A percentile compares a stretch with the other conserved stretches of the same genome.
Conservation (phyloP, 1,139 yeast species). For the Hemisphaericaspora xylofermentans region DNA sequence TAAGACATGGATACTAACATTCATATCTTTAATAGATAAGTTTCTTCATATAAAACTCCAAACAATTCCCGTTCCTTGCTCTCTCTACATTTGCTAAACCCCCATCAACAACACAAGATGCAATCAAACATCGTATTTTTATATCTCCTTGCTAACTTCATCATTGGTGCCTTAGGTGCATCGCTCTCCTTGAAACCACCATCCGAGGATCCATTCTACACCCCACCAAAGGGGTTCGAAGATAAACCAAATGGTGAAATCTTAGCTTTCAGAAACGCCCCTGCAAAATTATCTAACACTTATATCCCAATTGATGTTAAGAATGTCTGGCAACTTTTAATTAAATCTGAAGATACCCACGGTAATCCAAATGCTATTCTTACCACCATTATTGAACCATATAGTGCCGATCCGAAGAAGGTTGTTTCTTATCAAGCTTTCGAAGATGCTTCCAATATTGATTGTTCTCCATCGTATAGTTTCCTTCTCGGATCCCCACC, state of each 20-base stretch:
- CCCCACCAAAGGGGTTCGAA: conserved; percentile 26
- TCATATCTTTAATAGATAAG: too few species aligned
- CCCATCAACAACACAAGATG: too few species aligned
- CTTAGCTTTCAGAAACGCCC: background rate
- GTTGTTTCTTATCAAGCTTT: background rate
- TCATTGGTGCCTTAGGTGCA: too few species aligned
- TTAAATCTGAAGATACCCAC: background rate
- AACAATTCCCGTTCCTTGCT: too few species aligned
- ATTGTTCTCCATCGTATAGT: background rate
- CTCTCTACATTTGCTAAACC: too few species aligned
- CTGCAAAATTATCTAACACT: background rate
- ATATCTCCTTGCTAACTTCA: too few species aligned
- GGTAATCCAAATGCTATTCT: background rate
- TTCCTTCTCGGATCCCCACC: background rate
- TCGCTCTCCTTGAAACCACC: conserved; percentile 11
- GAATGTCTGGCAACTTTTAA: background rate
- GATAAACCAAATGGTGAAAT: conserved; percentile 4
- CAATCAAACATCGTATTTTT: too few species aligned
- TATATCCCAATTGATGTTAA: background rate
- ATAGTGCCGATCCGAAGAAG: background rate
- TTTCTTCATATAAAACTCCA: too few species aligned
- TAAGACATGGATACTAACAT: too few species aligned
- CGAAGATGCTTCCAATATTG: background rate
- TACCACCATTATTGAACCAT: background rate
- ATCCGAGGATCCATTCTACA: conserved; percentile 28